Conservation (phyloP, 139 green algal genomes). For the Ettlia oleoabundans region DNA sequence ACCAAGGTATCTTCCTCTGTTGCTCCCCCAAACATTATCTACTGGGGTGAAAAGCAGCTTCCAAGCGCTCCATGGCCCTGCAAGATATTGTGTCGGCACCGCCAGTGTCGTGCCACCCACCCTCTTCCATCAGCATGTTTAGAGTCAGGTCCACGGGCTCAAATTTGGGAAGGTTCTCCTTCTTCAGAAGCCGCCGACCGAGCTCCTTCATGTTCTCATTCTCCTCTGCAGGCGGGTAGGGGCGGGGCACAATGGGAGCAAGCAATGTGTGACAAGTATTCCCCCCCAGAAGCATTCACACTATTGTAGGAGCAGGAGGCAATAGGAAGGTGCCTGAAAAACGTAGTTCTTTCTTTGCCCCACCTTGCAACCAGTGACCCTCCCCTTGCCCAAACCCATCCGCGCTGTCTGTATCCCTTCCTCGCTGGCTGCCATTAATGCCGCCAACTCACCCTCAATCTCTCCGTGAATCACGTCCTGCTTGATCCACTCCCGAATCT, state of each 20-base stretch:
- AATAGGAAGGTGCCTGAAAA: no score
- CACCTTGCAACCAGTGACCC: no score
- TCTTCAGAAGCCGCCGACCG: slow-evolving; percentile 39
- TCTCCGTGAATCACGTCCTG: slow-evolving; percentile 52
- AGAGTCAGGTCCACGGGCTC: slow-evolving; percentile 65
- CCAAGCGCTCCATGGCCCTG: no score
- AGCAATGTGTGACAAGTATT: neutral
- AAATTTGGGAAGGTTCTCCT: slow-evolving; percentile 62
- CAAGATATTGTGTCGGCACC: no score
- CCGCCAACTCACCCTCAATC: slow-evolving; percentile 13
- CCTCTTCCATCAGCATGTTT: slow-evolving; percentile 62
- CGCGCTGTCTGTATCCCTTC: neutral
- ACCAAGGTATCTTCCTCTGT: slow-evolving; percentile 51
- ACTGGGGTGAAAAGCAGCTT: slow-evolving; percentile 39
- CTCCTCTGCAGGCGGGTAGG: slow-evolving; percentile 24
- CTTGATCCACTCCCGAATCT: slow-evolving; percentile 82
- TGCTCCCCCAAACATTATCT: slow-evolving; percentile 59
- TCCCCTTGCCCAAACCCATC: no score
- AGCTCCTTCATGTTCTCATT: slow-evolving; percentile 59
- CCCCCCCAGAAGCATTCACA: neutral
- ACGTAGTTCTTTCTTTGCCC: no score
- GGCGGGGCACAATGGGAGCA: neutral
- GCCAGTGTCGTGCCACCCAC: neutral
- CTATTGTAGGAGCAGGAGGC: no score
- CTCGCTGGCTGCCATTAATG: neutral